Base-by-base conservation (phyloP, 129 eudicot species). In the Tagetes erecta region DNA sequence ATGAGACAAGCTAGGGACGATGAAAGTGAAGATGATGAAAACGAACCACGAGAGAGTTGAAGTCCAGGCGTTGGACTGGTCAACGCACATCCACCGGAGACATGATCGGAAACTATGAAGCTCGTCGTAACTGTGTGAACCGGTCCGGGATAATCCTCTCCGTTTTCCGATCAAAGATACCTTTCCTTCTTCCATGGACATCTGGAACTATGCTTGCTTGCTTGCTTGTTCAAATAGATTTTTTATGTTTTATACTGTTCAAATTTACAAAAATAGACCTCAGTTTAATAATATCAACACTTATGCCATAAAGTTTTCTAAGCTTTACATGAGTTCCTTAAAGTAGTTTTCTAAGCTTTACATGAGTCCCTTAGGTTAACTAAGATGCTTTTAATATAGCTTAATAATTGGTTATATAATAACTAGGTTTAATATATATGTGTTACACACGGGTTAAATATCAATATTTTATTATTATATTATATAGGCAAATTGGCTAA, bases 31-130 rank as follows among this genome's bases (percentile, higher is more conserved):
- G 3, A 86, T 44, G 13, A 91, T 9, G 80, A 91, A 94, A 11
- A 91, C 84, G 67, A 67, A 64, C 97, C 97, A 94, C 0, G 97
- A 94, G 1, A 85, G 75, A 12, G 71, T 75, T 1, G 86, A 45
- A 13, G 92, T 74, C 75, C 82, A 83, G 0, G 36, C 34, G 10
- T 76, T 72, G 0, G 97, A 90, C 71, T 91, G 99, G 47, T 94
- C 99, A 6, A 94, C 96, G 71, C 96, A 91, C 86, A 94, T 86
- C 86, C 89, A 91, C 51, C 80, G 84, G 8, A 94, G 86, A 87
- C 88, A 91, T 31, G 93, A 60, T 8, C 99, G 77, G 79, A 94
- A 94, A 59, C 83, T 80, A 31, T 77, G 87, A 2, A 94, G 80
- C 31, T 94, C 99, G 38, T 94, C 99, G 64, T 64, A 72, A 0